A percentile compares a stretch with the other conserved stretches of the same genome.
Conservation (phyloP, 495 filamentous ascomycete genomes). For the Choiromyces venosus region DNA sequence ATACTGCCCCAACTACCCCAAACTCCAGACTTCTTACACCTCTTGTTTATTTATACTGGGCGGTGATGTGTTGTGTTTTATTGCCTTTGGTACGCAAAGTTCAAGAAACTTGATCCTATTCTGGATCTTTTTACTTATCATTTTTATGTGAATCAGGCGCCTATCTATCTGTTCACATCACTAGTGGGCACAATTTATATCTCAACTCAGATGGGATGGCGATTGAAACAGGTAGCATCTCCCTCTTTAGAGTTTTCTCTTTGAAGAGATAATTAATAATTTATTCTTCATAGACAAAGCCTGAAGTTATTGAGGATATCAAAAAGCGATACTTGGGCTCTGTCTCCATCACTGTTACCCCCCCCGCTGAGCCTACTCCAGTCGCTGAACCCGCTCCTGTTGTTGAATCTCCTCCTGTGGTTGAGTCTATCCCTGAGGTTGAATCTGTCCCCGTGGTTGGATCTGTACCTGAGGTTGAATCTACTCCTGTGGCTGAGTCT, state of each 20-base stretch:
- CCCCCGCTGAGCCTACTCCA: not conserved
- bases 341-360: conserved; percentile 3
- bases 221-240: conserved; percentile 32
- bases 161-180: conserved; percentile 28
- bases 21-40: conserved; percentile 24
- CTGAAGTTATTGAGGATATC: conserved; percentile 24
- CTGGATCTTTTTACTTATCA: conserved; percentile 20
- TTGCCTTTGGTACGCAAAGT: conserved; percentile 34
- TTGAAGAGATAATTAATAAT: conserved; percentile 14
- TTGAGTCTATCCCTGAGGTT: conserved; percentile 1
- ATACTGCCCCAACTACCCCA: conserved; percentile 25
- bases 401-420: conserved; percentile 8
- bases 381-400: not conserved
- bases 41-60: conserved; percentile 22
- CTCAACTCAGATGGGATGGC: conserved; percentile 18
- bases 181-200: conserved; percentile 25
- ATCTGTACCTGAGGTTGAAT: too few relatives aligned
- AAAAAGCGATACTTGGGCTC: conserved; percentile 23
- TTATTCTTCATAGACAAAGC: conserved; percentile 24
- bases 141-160: conserved; percentile 26
- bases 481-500: not conserved
- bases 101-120: conserved; percentile 13
- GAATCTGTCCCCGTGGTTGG: conserved; percentile 3
- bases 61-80: conserved; percentile 27
- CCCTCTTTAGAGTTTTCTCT: not conserved